A percentile compares a stretch with the other conserved stretches of the same genome.
Conservation (phyloP, 2,329 filamentous ascomycete genomes). For the Paecilomyces variotii region DNA sequence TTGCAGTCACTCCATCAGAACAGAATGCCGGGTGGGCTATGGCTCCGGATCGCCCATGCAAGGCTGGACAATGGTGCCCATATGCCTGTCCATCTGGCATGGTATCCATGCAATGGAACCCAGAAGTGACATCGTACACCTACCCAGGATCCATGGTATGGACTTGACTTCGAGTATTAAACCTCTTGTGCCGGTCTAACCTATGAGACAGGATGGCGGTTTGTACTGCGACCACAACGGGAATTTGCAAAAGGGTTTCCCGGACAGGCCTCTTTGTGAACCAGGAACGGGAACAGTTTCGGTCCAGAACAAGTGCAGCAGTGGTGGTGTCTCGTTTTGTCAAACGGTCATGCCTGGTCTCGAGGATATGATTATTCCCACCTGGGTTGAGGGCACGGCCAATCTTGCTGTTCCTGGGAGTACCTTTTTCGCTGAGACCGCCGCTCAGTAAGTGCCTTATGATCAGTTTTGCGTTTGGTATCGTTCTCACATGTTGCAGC, state of each 20-base stretch:
- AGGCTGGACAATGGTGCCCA: constrained; percentile 62
- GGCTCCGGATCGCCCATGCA: constrained; percentile 65
- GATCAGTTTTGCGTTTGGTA: constrained; percentile 30
- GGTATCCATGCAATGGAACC: constrained; percentile 73
- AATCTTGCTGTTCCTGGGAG: constrained; percentile 62
- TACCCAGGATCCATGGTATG: constrained; percentile 65
- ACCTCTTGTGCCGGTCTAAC: constrained; percentile 1
- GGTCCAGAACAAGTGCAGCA: constrained; percentile 58
- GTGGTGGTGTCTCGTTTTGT: constrained; percentile 60
- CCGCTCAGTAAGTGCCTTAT: constrained; percentile 74
- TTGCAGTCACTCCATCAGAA: constrained; percentile 56
- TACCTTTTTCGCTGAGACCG: constrained; percentile 63
- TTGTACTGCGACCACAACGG: constrained; percentile 63
- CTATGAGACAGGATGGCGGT: constrained; percentile 55
- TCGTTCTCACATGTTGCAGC: constrained; percentile 29
- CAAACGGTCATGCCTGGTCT: constrained; percentile 73
- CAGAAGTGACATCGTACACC: constrained; percentile 55
- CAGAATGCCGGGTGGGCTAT: constrained; percentile 72
- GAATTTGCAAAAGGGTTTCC: constrained; percentile 61
- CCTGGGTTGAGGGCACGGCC: constrained; percentile 50
- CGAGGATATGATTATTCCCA: constrained; percentile 76
- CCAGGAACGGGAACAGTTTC: constrained; percentile 58
- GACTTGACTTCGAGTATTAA: neutral
- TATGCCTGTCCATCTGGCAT: constrained; percentile 68
- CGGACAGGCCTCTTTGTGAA: constrained; percentile 59